Evolutionary conservation across 1,139 yeast genomes (phyloP), one percentile per base, ranked within the genome.

Genomic region (Candida sanyaensis): DNA sequence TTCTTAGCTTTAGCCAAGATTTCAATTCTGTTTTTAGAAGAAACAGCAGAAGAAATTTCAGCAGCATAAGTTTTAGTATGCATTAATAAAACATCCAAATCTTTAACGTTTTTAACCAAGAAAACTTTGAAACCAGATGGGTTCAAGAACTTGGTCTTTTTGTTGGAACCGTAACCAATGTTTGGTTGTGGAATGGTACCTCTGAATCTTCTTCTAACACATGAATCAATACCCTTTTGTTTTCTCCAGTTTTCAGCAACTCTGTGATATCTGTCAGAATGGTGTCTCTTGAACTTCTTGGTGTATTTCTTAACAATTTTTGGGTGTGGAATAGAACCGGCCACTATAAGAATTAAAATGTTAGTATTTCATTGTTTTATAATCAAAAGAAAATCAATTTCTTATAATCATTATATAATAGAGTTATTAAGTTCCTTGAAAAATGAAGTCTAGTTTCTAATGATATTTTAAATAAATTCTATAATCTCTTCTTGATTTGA

Each of bases 191-290:
- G 84, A 74, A 93, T 88, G 80, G 95, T 87, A 73, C 99, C 99
- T 87, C 98, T 90, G 96, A 93, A 95, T 84, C 98, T 90, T 86
- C 98, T 92, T 86, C 98, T 92, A 77, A 92, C 97, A 82, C 92
- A 86, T 68, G 97, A 92, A 85, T 95, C 99, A 74, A 95, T 95
- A 93, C 99, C 99, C 90, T 92, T 93, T 83, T 95, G 99, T 84
- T 93, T 93, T 90, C 99, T 93, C 99, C 99, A 95, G 86, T 86
- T 87, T 81, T 90, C 97, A 70, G 91, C 81, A 66, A 93, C 97
- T 81, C 99, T 92, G 85, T 85, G 85, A 83, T 90, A 93, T 81
- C 97, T 91, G 88, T 95, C 99, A 78, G 97, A 91, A 85, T 95
- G 99, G 79, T 93, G 98, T 84, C 99, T 91, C 93, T 91, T 93